Evolutionary conservation across 2,329 filamentous ascomycete genomes (phyloP).

Genomic region (Aspergillus alliaceus): DNA sequence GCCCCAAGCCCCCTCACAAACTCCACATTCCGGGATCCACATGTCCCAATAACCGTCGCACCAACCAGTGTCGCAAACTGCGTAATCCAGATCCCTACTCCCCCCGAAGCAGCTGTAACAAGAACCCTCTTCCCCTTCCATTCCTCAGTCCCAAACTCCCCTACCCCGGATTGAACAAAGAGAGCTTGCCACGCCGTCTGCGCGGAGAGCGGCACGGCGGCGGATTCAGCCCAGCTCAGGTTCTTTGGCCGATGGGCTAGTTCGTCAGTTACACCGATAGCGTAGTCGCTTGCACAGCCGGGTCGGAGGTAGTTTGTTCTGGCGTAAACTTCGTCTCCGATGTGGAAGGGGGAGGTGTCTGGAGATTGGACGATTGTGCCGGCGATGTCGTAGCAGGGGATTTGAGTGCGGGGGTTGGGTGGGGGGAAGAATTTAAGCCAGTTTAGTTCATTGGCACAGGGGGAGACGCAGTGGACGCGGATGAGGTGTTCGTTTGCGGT

Average conservation of each 20-base stretch:
- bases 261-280: conserved; percentile 35
- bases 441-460: conserved; percentile 45
- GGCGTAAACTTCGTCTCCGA: conserved; percentile 41
- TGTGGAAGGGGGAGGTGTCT: conserved; percentile 35
- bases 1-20: conserved; percentile 44
- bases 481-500: conserved; percentile 39
- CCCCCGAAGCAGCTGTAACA: conserved; percentile 47
- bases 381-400: conserved; percentile 46
- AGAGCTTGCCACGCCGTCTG: conserved; percentile 48
- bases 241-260: conserved; percentile 36
- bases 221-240: conserved; percentile 38
- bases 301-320: conserved; percentile 36
- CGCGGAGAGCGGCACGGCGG: conserved; percentile 41
- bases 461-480: conserved; percentile 38
- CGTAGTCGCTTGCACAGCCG: conserved; percentile 41
- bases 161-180: conserved; percentile 37
- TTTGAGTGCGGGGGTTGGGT: conserved; percentile 23
- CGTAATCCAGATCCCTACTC: conserved; percentile 47
- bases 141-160: conserved; percentile 7
- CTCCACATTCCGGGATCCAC: conserved; percentile 38
- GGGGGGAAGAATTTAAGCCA: conserved; percentile 39
- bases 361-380: conserved; percentile 41
- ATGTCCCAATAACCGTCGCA: conserved; percentile 42
- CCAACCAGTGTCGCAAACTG: conserved; percentile 31
- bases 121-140: conserved; percentile 41